A percentile compares a stretch with the other conserved stretches of the same genome.
Evolutionary conservation across 202 grass and related monocot genomes (phyloP).

Genomic region (Carex sylvatica): DNA sequence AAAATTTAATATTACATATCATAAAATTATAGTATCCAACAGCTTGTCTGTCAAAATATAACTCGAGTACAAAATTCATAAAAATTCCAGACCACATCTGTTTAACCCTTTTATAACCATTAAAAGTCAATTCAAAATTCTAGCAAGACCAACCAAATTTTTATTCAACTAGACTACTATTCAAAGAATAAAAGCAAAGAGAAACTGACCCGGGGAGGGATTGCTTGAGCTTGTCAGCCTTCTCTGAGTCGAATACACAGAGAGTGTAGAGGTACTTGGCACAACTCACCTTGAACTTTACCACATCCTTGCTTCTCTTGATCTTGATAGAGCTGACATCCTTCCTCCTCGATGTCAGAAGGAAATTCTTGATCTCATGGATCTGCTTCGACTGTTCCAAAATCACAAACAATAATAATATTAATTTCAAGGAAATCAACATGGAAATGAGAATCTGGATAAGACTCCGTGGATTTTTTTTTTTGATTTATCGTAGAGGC

Average conservation of each 20-base stretch:
- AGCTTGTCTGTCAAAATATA: too few species aligned
- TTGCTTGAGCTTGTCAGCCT: conserved; percentile 90
- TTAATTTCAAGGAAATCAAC: neutral
- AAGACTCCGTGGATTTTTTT: too few species aligned
- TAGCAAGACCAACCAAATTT: too few species aligned
- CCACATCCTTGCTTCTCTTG: conserved; percentile 72
- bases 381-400: conserved; percentile 69
- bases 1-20: too few species aligned
- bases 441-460: too few species aligned
- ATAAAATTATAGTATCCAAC: too few species aligned
- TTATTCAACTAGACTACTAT: too few species aligned
- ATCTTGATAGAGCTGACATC: conserved; percentile 75
- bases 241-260: conserved; percentile 80
- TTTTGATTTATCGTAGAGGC: too few species aligned
- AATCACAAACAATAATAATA: neutral
- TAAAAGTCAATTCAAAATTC: too few species aligned
- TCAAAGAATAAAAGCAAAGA: neutral
- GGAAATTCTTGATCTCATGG: conserved; percentile 92
- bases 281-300: conserved; percentile 91
- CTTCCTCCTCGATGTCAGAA: conserved; percentile 59
- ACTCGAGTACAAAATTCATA: too few species aligned
- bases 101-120: too few species aligned
- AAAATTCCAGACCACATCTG: too few species aligned
- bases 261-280: conserved; percentile 90
- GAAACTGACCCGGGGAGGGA: conserved; percentile 59